These are phyloP conservation scores for Penicillium sp. DNA, from an alignment of 2,329 filamentous ascomycete genomes.

Conservation along the genomic window DNA sequence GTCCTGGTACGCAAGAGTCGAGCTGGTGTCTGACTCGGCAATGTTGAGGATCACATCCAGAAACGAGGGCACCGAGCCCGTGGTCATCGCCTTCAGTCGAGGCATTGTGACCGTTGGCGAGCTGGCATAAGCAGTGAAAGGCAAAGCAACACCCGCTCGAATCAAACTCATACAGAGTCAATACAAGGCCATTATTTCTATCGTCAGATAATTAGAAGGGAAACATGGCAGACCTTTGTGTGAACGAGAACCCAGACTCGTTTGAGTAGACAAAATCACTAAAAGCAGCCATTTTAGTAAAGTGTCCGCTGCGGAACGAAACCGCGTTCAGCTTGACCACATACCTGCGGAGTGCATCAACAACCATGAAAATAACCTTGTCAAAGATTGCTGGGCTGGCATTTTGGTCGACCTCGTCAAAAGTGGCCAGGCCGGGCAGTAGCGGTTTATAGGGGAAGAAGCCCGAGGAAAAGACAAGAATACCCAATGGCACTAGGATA, in stretches of 20 bases:
- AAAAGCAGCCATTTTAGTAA: constrained; percentile 17
- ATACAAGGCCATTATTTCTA: constrained; percentile 18
- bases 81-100: constrained; percentile 94
- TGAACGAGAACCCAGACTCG: constrained; percentile 81
- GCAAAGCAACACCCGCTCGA: constrained; percentile 78
- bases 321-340: not conserved
- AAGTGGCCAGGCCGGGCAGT: constrained; percentile 78
- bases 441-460: constrained; percentile 99
- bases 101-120: constrained; percentile 99
- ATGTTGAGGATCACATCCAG: constrained; percentile 96
- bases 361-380: constrained; percentile 93
- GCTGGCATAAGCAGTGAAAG: constrained; percentile 94
- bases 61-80: constrained; percentile 96
- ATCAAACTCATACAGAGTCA: constrained; percentile 67
- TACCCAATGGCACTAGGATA: constrained; percentile 73
- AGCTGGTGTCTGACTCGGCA: constrained; percentile 89
- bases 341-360: constrained; percentile 90
- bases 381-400: constrained; percentile 73
- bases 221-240: constrained; percentile 69
- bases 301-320: not conserved
- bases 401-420: constrained; percentile 56
- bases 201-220: not conserved
- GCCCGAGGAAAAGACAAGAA: constrained; percentile 78
- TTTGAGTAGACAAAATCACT: constrained; percentile 92
- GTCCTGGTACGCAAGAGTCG: constrained; percentile 84